Conservation (phyloP, 345 rosid genomes). For the Pseudoturritis turrita region DNA sequence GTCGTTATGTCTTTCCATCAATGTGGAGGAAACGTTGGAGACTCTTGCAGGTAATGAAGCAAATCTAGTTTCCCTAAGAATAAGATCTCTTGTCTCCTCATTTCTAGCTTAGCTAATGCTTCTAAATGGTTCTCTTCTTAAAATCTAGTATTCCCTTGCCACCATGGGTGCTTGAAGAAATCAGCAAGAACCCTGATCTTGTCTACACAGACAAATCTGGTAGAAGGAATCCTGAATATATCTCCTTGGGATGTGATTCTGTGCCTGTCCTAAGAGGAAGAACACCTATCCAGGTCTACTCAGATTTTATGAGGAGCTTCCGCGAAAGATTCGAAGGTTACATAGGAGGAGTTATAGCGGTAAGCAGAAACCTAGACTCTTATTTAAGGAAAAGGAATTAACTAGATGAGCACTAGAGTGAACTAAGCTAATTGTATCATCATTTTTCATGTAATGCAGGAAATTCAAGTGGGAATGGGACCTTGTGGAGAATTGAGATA, state of each 20-base stretch:
- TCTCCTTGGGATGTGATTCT: conserved; percentile 86
- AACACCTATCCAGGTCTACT: conserved; percentile 87
- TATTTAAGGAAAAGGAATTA: not conserved
- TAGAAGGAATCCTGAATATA: conserved; percentile 85
- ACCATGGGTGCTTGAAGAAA: conserved; percentile 96
- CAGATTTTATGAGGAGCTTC: conserved; percentile 96
- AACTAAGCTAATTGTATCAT: not conserved
- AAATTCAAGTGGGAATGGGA: conserved; percentile 96
- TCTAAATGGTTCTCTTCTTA: conserved; percentile 9
- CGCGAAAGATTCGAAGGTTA: conserved; percentile 60
- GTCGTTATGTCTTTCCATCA: conserved; percentile 98
- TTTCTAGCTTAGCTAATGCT: conserved; percentile 12
- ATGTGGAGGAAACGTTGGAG: conserved; percentile 99
- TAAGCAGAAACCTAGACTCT: conserved; percentile 35
- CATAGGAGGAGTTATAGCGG: conserved; percentile 73
- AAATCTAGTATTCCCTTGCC: conserved; percentile 78
- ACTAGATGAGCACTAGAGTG: not conserved
- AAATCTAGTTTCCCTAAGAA: not conserved
- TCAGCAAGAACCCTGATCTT: conserved; percentile 82
- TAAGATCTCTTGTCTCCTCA: conserved; percentile 3
- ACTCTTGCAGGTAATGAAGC: conserved; percentile 83
- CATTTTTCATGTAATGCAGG: conserved; percentile 44
- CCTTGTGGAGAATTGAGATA: conserved; percentile 95
- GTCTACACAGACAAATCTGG: conserved; percentile 93
- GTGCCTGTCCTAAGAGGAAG: conserved; percentile 78